A percentile compares a stretch with the other conserved stretches of the same genome.
Conservation (phyloP, 768 basidiomycete genomes). For the Tricholoma hemisulphureum region DNA sequence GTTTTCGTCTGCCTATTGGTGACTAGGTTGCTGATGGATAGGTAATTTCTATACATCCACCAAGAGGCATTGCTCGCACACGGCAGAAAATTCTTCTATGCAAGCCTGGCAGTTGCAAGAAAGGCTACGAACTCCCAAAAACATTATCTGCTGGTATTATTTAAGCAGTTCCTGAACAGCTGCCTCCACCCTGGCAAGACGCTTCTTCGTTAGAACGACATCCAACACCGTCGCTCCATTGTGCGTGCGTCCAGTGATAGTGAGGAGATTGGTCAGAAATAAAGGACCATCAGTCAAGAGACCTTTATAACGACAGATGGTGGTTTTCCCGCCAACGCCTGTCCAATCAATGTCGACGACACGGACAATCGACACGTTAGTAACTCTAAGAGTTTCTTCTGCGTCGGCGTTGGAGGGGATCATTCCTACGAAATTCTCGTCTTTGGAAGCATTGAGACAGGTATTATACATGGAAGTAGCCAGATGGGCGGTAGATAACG, state of each 20-base stretch:
- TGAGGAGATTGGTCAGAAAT: slow-evolving; percentile 34
- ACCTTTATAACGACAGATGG: slow-evolving; percentile 40
- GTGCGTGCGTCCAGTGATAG: slow-evolving; percentile 37
- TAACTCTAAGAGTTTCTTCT: slow-evolving; percentile 35
- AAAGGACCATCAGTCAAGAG: no score
- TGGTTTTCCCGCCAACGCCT: slow-evolving; percentile 29
- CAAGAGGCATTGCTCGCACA: no score
- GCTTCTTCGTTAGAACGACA: slow-evolving; percentile 30
- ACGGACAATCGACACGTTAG: slow-evolving; percentile 41
- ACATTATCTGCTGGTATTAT: neutral
- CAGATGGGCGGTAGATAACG: slow-evolving; percentile 23
- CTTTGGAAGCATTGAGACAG: neutral
- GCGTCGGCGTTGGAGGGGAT: slow-evolving; percentile 36
- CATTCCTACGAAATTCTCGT: slow-evolving; percentile 20
- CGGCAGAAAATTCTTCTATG: no score
- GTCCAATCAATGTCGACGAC: slow-evolving; percentile 42
- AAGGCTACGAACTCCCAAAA: no score
- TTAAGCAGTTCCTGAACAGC: slow-evolving; percentile 20
- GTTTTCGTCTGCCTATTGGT: no score
- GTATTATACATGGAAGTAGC: slow-evolving; percentile 27
- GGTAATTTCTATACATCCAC: no score
- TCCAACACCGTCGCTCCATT: slow-evolving; percentile 41
- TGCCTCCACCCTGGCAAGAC: slow-evolving; percentile 28
- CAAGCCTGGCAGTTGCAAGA: no score
- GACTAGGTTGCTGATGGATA: no score